Percentiles rank a stretch among this genome's conserved stretches.
Conservation (phyloP, 1,139 yeast species). For the Hansenula lynferdii region DNA sequence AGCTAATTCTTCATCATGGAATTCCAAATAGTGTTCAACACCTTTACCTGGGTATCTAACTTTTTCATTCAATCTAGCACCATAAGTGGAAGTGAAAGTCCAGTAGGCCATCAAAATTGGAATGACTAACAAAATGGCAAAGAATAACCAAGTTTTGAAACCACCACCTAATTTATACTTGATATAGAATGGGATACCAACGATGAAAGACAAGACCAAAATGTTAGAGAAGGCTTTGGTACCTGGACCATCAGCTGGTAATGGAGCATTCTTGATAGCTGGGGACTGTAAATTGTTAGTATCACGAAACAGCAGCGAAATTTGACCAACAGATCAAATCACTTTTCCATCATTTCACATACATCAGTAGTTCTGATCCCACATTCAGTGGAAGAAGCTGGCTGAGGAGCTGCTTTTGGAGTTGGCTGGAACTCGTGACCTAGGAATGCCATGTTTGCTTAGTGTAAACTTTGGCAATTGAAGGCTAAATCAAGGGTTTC, state of each 20-base stretch:
- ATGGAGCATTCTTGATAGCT: conserved; percentile 77
- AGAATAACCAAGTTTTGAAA: conserved; percentile 55
- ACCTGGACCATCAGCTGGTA: conserved; percentile 93
- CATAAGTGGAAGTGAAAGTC: conserved; percentile 70
- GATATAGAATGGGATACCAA: conserved; percentile 61
- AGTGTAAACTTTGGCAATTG: background rate
- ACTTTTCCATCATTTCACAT: conserved; percentile 6
- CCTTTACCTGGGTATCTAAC: conserved; percentile 74
- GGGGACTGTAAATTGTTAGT: conserved; percentile 34
- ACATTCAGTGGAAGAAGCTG: conserved; percentile 41
- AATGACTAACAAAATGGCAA: conserved; percentile 46
- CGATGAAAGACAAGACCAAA: conserved; percentile 45
- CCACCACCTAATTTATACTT: conserved; percentile 73
- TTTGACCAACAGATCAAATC: too few relatives aligned
- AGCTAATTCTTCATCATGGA: conserved; percentile 71
- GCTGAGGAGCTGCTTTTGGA: conserved; percentile 49
- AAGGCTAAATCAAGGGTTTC: background rate
- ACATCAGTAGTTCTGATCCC: conserved; percentile 59
- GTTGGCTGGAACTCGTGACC: conserved; percentile 49
- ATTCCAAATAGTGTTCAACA: conserved; percentile 73
- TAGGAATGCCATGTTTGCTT: conserved; percentile 23
- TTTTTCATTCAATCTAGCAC: conserved; percentile 80
- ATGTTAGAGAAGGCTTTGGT: conserved; percentile 68
- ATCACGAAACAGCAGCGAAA: too few relatives aligned
- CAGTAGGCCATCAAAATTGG: conserved; percentile 84